phyloP scores from a whole-genome alignment of 2,329 filamentous ascomycete species.

The Waltergamsia citrina region DNA sequence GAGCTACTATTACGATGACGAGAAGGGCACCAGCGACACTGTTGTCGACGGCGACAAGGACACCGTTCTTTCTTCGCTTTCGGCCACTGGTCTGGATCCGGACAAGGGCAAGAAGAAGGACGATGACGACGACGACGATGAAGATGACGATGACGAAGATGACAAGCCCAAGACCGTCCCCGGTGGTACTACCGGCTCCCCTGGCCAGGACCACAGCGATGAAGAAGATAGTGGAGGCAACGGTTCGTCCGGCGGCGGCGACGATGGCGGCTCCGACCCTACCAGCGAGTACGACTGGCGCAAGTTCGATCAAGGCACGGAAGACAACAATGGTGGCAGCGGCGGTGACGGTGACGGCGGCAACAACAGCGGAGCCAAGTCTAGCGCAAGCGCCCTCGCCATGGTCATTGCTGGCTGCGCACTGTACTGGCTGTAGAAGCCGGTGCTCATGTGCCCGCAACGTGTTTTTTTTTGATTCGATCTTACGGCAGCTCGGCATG shows the following conservation, averaged over 20 bases:
- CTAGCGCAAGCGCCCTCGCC: conserved; percentile 23
- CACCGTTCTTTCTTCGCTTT: conserved; percentile 69
- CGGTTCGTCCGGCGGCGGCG: conserved; percentile 5
- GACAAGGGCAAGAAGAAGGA: conserved; percentile 26
- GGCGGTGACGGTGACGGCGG: conserved; percentile 18
- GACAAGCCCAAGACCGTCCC: conserved; percentile 13
- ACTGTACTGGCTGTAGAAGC: conserved; percentile 24
- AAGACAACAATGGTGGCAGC: conserved; percentile 17
- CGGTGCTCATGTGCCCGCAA: no score
- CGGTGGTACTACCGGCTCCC: conserved; percentile 14
- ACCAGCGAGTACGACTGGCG: conserved; percentile 19
- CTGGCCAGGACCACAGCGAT: conserved; percentile 14
- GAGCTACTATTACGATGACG: conserved; percentile 67
- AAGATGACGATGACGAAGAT: conserved; percentile 5
- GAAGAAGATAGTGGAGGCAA: conserved; percentile 14
- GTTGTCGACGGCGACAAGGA: conserved; percentile 65
- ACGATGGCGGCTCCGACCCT: conserved; percentile 8
- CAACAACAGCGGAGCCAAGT: conserved; percentile 19
- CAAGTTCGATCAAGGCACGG: conserved; percentile 31
- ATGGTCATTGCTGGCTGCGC: conserved; percentile 25
- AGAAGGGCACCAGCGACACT: conserved; percentile 61
- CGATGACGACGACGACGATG: conserved; percentile 6
- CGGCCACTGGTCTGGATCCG: conserved; percentile 74
- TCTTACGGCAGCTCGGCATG: neutral
- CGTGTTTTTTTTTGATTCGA: neutral